Evolutionary conservation across 441 rosid species (phyloP), one percentile per base, ranked within the genome.

Genomic region (Populus hybrid): DNA sequence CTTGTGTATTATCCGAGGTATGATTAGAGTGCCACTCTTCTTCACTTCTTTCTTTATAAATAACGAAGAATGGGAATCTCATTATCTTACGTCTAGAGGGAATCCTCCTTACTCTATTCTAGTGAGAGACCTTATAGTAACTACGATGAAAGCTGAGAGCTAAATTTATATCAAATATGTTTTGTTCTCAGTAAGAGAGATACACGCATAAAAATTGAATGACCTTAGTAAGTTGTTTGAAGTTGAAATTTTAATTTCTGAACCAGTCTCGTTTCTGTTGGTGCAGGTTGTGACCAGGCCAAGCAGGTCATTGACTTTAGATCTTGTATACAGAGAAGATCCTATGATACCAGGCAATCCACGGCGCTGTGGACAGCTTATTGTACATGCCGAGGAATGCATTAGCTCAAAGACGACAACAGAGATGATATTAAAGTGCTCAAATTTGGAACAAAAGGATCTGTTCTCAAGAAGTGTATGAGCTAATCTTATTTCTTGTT

Each of bases 341-440:
- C 78, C 73, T 76, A 78, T 77, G 76, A 35, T 86, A 66, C 78
- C 88, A 66, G 78, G 80, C 75, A 77, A 28, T 75, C 75, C 86
- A 36, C 85, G 71, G 42, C 74, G 81, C 61, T 2, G 69, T 77
- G 98, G 98, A 20, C 92, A 89, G 82, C 90, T 95, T 76, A 79
- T 86, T 50, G 89, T 93, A 73, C 97, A 87, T 85, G 98, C 96
- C 72, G 98, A 95, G 87, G 98, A 95, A 85, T 89, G 87, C 74
- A 73, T 89, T 80, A 88, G 84, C 85, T 95, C 97, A 29, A 95
- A 88, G 83, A 89, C 89, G 68, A 82, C 89, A 6, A 83, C 87
- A 40, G 94, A 95, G 91, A 83, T 95, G 81, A 87, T 77, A 50
- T 82, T 95, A 68, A 89, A 89, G 87, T 94, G 98, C 76, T 87